Base-by-base conservation (phyloP, 768 basidiomycete genomes). In the Termitomyces sp. region DNA sequence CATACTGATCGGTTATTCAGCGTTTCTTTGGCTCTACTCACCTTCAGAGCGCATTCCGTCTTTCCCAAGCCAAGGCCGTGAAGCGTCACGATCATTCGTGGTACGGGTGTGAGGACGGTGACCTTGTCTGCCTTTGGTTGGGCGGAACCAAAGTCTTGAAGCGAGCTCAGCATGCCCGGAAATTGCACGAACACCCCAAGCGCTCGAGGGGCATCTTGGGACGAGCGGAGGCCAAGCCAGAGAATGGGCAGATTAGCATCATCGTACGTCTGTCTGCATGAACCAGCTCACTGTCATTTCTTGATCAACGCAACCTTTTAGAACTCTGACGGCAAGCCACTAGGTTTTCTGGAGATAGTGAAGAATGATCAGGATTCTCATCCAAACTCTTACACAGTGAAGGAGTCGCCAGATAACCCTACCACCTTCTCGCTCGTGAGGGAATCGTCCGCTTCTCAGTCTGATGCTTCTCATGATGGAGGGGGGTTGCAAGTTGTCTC, bases 341-440 rank as follows among this genome's bases (percentile, higher is more conserved):
- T 70, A 19, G 69, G 64, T 27, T 66, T 62, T 31, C 60, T 73
- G 8, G 56, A 44, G 45, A 16, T 67, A 27, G 52, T 59, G 12
- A 14, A 47, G 6, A 14, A 43, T 59, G 3, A 59, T 35, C 34
- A 38, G 4, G 19, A 48, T 14, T 9, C 47, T 4, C 29, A 34
- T 19, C 35, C 42, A 2, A 27, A 38, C 8, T 63, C 66, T 16
- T 77, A 77, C 61, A 66, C 73, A 41, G 64, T 85, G 51, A 78
- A 78, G 62, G 83, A 82, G 5, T 82, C 82, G 4, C 71, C 77
- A 53, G 71, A 69, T 43, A 77, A 79, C 51, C 64, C 69, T 46
- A 83, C 81, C 3, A 21, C 1, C 12, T 34, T 48, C 32, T 4
- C 7, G 14, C 47, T 34, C 21, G 19, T 34, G 31, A 3, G 12